Base-by-base conservation (phyloP, 2,329 filamentous ascomycete species). In the Scopulariopsis brevicaulis region DNA sequence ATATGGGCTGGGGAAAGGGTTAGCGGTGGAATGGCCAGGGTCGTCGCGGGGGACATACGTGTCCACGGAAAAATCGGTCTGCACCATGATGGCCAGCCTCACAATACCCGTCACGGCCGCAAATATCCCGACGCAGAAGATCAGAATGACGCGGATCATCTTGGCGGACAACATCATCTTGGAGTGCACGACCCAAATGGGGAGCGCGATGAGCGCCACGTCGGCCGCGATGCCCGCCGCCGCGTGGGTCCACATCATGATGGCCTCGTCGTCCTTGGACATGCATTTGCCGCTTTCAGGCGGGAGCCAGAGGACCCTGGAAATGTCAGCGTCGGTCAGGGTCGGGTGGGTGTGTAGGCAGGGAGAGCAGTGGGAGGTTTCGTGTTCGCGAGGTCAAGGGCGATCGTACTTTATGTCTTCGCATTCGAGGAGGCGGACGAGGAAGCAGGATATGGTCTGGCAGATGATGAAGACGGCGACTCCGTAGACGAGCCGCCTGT, bases 121-220 rank as follows among this genome's bases (percentile, higher is more conserved):
- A 59, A 74, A 71, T 5, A 71, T 58, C 20, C 70, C 73, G 8
- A 75, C 64, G 24, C 65, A 65, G 48, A 76, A 69, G 18, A 74
- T 63, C 20, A 73, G 60, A 10, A 70, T 64, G 4, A 74, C 66
- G 52, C 68, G 69, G 14, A 72, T 56, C 4, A 63, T 67, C 57
- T 67, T 67, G 20, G 62, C 59, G 0, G 69, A 69, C 52, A 65
- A 70, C 56, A 69, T 69, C 65, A 72, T 70, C 57, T 70, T 72
- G 43, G 54, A 66, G 15, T 65, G 63, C 25, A 74, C 67, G 14
- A 72, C 67, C 68, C 68, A 73, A 28, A 71, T 66, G 1, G 72
- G 70, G 25, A 74, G 62, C 3, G 64, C 60, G 24, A 74, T 61
- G 11, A 74, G 65, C 43, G 64, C 60, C 11, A 69, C 55, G 51